These are phyloP conservation scores for Funneliformis caledonium DNA, from an alignment of 371 early-diverging fungal genomes.

Conservation along the genomic window DNA sequence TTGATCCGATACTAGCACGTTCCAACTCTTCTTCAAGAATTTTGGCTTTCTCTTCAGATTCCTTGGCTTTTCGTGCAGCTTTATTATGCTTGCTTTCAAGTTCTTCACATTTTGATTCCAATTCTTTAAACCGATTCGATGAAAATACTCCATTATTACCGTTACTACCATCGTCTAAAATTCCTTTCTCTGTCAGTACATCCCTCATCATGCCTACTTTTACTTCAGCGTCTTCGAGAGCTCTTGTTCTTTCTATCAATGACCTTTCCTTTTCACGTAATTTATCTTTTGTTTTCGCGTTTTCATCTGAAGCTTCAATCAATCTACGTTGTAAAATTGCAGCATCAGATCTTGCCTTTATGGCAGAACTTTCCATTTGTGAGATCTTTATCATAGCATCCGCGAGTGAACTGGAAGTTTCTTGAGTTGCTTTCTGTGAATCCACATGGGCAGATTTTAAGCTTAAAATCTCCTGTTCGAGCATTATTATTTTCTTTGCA, in stretches of 20 bases:
- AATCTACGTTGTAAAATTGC: constrained; percentile 58
- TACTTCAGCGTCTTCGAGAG: constrained; percentile 64
- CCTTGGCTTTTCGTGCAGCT: background rate
- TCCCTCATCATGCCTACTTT: constrained; percentile 66
- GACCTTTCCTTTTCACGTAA: constrained; percentile 58
- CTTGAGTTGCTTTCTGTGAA: constrained; percentile 44
- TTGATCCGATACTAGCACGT: constrained; percentile 10
- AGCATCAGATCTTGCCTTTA: constrained; percentile 62
- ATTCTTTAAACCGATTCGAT: constrained; percentile 20
- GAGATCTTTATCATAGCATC: constrained; percentile 63
- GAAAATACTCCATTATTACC: constrained; percentile 6
- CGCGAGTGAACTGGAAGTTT: constrained; percentile 49
- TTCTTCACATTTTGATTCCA: constrained; percentile 13
- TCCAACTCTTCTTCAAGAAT: constrained; percentile 16
- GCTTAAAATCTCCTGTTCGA: constrained; percentile 54
- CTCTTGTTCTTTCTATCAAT: constrained; percentile 53
- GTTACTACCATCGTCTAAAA: constrained; percentile 44
- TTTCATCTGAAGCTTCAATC: constrained; percentile 61
- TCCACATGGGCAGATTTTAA: constrained; percentile 45
- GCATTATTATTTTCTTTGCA: constrained; percentile 47
- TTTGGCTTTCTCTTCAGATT: constrained; percentile 7
- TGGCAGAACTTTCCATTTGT: constrained; percentile 61
- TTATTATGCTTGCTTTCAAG: constrained; percentile 8
- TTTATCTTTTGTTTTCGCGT: constrained; percentile 51
- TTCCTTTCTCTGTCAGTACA: constrained; percentile 61